Evolutionary conservation across 441 rosid genomes (phyloP), one percentile per base, ranked within the genome.

Genomic region (Eutrema salsugineum): DNA sequence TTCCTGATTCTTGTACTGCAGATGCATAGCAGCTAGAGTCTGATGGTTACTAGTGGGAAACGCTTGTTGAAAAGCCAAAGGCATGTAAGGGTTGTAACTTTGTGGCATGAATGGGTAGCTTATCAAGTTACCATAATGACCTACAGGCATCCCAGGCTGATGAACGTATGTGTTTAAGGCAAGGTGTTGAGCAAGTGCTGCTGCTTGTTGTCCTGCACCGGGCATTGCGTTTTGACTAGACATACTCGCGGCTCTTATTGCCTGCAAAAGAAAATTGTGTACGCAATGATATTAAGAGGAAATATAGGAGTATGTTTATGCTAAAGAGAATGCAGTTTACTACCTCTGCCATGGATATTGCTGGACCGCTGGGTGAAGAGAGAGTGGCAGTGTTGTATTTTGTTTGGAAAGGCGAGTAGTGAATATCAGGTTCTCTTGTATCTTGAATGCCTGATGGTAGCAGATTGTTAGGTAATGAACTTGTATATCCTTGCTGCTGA

Each of bases 1-100:
- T 75, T 95, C 84, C 71, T 91, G 97, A 54, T 90, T 90, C 75
- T 90, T 91, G 79, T 88, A 91, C 49, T 94, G 99, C 2, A 95
- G 98, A 22, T 87, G 96, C 62, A 85, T 79, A 32, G 89, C 85
- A 42, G 93, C 89, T 70, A 93, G 61, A 55, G 97, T 87, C 81
- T 94, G 97, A 71, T 86, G 94, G 73, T 81, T 90, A 59, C 91
- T 93, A 67, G 92, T 78, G 11, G 64, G 49, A 76, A 87, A 88
- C 15, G 82, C 69, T 84, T 94, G 99, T 83, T 90, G 99, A 73
- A 82, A 94, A 64, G 85, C 89, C 12, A 97, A 90, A 24, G 96
- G 88, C 97, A 90, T 80, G 44, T 90, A 94, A 0, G 98, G 76
- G 73, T 47, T 72, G 59, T 89, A 94, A 81, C 91, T 87, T 80